Base-by-base conservation (phyloP, 805 yeast genomes). In the Monosporozyma aerobia region DNA sequence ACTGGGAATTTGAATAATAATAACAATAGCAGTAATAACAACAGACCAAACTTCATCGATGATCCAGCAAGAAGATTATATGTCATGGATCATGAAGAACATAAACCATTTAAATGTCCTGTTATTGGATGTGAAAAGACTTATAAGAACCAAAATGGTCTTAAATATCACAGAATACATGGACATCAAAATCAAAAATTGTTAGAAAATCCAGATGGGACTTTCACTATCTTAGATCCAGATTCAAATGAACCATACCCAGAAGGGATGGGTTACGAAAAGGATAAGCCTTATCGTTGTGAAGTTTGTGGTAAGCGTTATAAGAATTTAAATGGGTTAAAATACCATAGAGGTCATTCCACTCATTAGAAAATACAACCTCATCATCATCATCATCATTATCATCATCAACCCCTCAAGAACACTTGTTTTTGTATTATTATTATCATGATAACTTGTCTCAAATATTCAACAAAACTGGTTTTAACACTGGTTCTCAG, bases 41-140 rank as follows among this genome's bases (percentile, higher is more conserved):
- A 43, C 19, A 39, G 39, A 16, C 23, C 82, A 53, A 83, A 85
- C 75, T 90, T 90, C 69, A 90, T 94, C 49, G 97, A 92, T 70
- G 97, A 94, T 69, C 99, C 98, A 0, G 97, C 97, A 0, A 79
- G 98, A 57, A 94, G 90, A 65, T 72, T 92, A 54, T 92, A 94
- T 65, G 96, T 90, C 35, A 83, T 87, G 75, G 97, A 90, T 70
- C 84, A 82, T 56, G 90, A 87, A 54, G 97, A 90, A 60, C 87
- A 89, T 67, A 84, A 94, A 69, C 99, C 99, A 32, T 94, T 85
- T 74, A 90, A 86, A 68, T 94, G 99, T 73, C 99, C 98, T 0
- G 99, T 94, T 45, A 87, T 90, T 63, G 99, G 99, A 7, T 94
- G 99, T 71, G 97, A 90, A 62, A 94, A 94, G 75, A 90, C 92